Evolutionary conservation across 2,329 filamentous ascomycete genomes (phyloP).

Genomic region (Hymenoscyphus linearis): DNA sequence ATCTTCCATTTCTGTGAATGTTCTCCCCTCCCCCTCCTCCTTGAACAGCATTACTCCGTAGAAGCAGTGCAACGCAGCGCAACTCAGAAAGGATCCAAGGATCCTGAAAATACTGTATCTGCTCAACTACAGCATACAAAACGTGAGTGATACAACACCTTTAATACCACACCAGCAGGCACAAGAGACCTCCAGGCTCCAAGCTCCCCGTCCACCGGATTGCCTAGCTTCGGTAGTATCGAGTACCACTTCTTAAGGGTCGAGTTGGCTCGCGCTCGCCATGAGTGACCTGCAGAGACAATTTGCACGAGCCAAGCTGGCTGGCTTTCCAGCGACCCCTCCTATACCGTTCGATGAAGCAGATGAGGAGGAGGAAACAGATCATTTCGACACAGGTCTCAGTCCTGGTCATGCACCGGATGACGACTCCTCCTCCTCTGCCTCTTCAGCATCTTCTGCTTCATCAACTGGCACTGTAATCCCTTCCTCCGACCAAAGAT

Average conservation of each 20-base stretch:
- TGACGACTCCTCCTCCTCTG: conserved; percentile 66
- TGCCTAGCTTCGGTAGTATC: neutral
- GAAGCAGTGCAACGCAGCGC: too few species aligned
- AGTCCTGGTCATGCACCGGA: conserved; percentile 36
- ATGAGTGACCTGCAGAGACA: conserved; percentile 81
- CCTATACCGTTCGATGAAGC: conserved; percentile 46
- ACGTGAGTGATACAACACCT: neutral
- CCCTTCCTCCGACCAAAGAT: conserved; percentile 66
- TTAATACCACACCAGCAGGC: neutral
- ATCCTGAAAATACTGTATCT: too few species aligned
- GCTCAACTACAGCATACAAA: neutral
- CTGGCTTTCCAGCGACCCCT: conserved; percentile 48
- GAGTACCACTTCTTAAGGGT: neutral
- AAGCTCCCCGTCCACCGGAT: neutral
- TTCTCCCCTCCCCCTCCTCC: too few species aligned
- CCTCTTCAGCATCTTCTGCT: conserved; percentile 74
- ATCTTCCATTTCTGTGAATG: too few species aligned
- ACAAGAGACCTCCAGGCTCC: neutral
- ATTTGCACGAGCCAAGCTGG: conserved; percentile 72
- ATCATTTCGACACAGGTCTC: conserved; percentile 38
- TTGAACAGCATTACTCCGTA: too few species aligned
- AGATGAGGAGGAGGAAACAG: conserved; percentile 41
- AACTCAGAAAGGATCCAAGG: too few species aligned
- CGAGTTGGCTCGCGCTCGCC: conserved; percentile 24
- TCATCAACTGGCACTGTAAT: conserved; percentile 91